Evolutionary conservation across 202 grass and related monocot species (phyloP).

Genomic region (Setaria viridis): DNA sequence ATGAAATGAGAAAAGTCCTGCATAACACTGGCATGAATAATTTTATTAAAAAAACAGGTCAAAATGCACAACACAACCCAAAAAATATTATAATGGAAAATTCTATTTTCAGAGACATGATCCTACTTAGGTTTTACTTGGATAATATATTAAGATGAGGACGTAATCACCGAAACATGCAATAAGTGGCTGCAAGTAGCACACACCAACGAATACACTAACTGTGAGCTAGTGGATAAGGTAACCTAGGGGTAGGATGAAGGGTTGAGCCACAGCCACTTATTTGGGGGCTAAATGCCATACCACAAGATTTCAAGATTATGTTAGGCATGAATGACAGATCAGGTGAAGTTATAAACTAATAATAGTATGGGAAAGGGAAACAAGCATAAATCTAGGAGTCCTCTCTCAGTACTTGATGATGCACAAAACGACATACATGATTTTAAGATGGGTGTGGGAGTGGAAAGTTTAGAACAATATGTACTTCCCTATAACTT

Average conservation of each 20-base stretch:
- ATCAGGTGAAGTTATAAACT: slow-evolving; percentile 36
- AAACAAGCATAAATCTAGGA: slow-evolving; percentile 26
- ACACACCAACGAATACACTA: slow-evolving; percentile 44
- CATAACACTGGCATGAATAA: not conserved
- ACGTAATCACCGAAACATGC: slow-evolving; percentile 45
- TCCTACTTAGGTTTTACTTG: slow-evolving; percentile 25
- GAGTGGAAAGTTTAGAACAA: slow-evolving; percentile 9
- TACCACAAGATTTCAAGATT: slow-evolving; percentile 55
- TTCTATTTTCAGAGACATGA: slow-evolving; percentile 7
- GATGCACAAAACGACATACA: slow-evolving; percentile 29
- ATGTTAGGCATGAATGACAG: slow-evolving; percentile 39
- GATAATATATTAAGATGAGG: slow-evolving; percentile 42
- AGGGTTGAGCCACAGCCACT: slow-evolving; percentile 53
- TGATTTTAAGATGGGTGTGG: not conserved
- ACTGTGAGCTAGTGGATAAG: slow-evolving; percentile 57
- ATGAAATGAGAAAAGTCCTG: not conserved
- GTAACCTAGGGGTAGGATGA: slow-evolving; percentile 48
- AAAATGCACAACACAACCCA: not conserved
- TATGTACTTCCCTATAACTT: slow-evolving; percentile 4
- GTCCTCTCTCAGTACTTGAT: not conserved
- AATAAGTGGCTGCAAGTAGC: slow-evolving; percentile 51
- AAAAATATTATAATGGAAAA: not conserved
- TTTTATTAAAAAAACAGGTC: slow-evolving; percentile 4
- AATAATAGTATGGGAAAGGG: slow-evolving; percentile 24
- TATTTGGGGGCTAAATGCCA: slow-evolving; percentile 54